Percentiles rank a stretch among this genome's conserved stretches.
Conservation (phyloP, 331 rosid genomes). For the Rosa hybrid region DNA sequence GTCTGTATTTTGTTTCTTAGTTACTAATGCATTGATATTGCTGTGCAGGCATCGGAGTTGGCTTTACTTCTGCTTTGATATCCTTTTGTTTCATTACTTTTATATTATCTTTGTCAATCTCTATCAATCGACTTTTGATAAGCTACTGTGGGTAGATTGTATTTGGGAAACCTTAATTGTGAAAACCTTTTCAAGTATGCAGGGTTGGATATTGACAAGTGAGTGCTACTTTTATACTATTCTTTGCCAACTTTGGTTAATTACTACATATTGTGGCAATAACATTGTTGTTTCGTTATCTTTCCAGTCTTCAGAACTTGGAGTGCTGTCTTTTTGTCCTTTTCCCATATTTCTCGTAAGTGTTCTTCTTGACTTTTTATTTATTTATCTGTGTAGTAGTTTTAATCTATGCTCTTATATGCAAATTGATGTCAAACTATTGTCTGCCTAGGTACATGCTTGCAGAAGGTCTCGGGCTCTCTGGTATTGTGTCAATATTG, state of each 20-base stretch:
- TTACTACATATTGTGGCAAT: conserved; percentile 20
- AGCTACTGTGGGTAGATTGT: conserved; percentile 19
- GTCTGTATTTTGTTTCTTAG: conserved; percentile 13
- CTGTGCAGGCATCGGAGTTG: conserved; percentile 89
- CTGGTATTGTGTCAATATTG: conserved; percentile 92
- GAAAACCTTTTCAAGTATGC: conserved; percentile 93
- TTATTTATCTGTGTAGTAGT: conserved; percentile 3
- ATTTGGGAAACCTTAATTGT: conserved; percentile 64
- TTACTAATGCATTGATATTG: conserved; percentile 37
- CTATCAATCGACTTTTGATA: conserved; percentile 13
- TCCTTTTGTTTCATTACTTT: conserved; percentile 51
- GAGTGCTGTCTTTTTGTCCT: conserved; percentile 95
- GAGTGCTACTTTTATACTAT: conserved; percentile 36
- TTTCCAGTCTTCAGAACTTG: conserved; percentile 83
- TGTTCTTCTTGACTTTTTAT: conserved; percentile 27
- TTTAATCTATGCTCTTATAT: conserved; percentile 12
- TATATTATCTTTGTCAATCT: conserved; percentile 14
- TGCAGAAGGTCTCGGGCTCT: conserved; percentile 91
- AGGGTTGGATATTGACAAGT: conserved; percentile 93
- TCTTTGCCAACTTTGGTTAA: conserved; percentile 13
- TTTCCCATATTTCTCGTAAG: conserved; percentile 94
- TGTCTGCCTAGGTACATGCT: conserved; percentile 75
- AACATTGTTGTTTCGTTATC: conserved; percentile 23
- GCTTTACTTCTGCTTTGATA: conserved; percentile 90
- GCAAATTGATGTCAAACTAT: conserved; percentile 24